Conservation (phyloP, 768 basidiomycete genomes). For the Boletus sp. region DNA sequence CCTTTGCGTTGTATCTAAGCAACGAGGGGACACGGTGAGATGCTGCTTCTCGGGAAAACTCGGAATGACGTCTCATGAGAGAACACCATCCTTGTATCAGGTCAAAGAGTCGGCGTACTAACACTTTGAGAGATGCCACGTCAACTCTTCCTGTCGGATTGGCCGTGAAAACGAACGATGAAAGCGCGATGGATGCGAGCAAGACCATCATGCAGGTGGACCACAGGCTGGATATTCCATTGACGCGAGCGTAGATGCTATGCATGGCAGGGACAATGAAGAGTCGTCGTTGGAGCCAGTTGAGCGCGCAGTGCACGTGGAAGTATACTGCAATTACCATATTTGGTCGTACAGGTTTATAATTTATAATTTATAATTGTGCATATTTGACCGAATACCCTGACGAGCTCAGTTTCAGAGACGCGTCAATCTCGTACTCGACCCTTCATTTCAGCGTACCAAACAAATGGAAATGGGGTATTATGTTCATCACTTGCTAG, state of each 20-base stretch:
- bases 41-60: constrained; percentile 3
- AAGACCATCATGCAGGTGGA: constrained; percentile 74
- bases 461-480: constrained; percentile 2
- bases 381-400: not conserved
- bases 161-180: constrained; percentile 63
- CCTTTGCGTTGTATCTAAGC: constrained; percentile 44
- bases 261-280: constrained; percentile 61
- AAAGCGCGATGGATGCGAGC: constrained; percentile 66
- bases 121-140: constrained; percentile 77
- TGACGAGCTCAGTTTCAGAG: constrained; percentile 8
- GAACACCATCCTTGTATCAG: constrained; percentile 1
- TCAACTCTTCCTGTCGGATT: constrained; percentile 55
- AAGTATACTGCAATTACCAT: constrained; percentile 4
- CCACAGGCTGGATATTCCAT: constrained; percentile 69
- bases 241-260: constrained; percentile 63
- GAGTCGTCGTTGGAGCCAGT: no score
- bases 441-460: constrained; percentile 11
- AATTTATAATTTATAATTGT: no score
- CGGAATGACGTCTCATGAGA: constrained; percentile 10
- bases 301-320: not conserved
- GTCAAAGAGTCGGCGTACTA: constrained; percentile 27
- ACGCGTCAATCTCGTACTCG: constrained; percentile 1
- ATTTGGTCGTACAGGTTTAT: constrained; percentile 6
- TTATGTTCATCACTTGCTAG: constrained; percentile 1
- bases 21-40: constrained; percentile 12